phyloP scores from a whole-genome alignment of 2,329 filamentous ascomycete genomes.

The Zarea fungicola region DNA sequence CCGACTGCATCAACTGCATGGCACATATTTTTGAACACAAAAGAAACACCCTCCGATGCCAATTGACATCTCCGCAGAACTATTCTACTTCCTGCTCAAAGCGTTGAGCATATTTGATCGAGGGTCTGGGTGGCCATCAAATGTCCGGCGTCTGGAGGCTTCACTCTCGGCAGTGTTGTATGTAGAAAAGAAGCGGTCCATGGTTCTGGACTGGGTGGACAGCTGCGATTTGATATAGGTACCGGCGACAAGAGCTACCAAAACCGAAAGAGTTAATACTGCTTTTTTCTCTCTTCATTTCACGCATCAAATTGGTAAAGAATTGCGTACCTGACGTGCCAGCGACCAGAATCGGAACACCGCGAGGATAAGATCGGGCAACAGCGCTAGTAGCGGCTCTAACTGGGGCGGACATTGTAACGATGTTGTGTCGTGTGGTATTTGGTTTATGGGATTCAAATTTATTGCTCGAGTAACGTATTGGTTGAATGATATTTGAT shows the following conservation, averaged over 20 bases:
- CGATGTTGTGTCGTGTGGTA: background rate
- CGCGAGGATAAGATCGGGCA: slow-evolving; percentile 3
- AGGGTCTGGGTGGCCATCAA: slow-evolving; percentile 29
- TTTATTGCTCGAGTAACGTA: background rate
- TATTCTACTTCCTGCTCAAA: slow-evolving; percentile 27
- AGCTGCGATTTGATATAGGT: slow-evolving; percentile 30
- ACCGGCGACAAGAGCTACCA: slow-evolving; percentile 20
- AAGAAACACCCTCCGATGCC: background rate
- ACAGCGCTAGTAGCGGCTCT: slow-evolving; percentile 8
- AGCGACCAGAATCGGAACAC: slow-evolving; percentile 4
- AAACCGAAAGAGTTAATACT: too few species aligned
- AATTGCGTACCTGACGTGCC: slow-evolving; percentile 4
- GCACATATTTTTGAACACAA: background rate
- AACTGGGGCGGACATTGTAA: slow-evolving; percentile 2
- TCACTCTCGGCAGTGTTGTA: slow-evolving; percentile 35
- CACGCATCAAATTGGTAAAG: background rate
- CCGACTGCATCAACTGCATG: too few species aligned
- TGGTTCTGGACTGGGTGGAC: slow-evolving; percentile 25
- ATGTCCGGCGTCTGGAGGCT: slow-evolving; percentile 26
- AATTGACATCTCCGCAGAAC: background rate
- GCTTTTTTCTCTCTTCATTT: too few species aligned
- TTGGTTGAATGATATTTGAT: background rate
- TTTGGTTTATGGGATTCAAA: background rate
- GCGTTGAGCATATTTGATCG: slow-evolving; percentile 31
- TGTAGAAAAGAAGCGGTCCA: slow-evolving; percentile 33